phyloP scores from a whole-genome alignment of 805 yeast species.

The Candida gorgasii region DNA sequence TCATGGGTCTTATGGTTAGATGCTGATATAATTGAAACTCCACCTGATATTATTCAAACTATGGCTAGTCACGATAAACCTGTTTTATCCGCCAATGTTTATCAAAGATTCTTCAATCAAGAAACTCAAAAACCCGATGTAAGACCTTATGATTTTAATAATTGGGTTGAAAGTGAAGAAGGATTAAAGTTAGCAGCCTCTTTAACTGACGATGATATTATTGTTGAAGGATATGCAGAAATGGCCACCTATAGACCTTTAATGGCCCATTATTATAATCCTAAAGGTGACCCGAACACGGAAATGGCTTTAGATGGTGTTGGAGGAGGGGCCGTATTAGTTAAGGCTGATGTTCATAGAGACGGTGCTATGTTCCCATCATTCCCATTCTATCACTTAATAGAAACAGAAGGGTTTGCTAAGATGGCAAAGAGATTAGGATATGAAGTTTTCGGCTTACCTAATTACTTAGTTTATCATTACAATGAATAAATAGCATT shows the following conservation, averaged over 20 bases:
- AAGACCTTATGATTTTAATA: slow-evolving; percentile 93
- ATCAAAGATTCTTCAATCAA: slow-evolving; percentile 72
- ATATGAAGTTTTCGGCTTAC: slow-evolving; percentile 88
- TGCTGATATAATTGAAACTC: slow-evolving; percentile 90
- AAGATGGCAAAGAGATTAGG: slow-evolving; percentile 95
- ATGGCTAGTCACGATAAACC: slow-evolving; percentile 83
- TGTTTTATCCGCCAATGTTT: slow-evolving; percentile 89
- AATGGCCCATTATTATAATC: slow-evolving; percentile 86
- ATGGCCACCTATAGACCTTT: slow-evolving; percentile 91
- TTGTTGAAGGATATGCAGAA: slow-evolving; percentile 93
- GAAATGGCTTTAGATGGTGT: slow-evolving; percentile 94
- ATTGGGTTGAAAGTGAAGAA: slow-evolving; percentile 87
- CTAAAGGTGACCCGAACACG: slow-evolving; percentile 57
- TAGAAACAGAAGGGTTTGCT: slow-evolving; percentile 98
- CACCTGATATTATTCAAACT: slow-evolving; percentile 80
- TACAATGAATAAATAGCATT: slow-evolving; percentile 57
- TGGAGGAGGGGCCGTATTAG: slow-evolving; percentile 96
- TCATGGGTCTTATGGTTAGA: slow-evolving; percentile 98
- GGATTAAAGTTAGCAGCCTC: slow-evolving; percentile 73
- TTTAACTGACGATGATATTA: slow-evolving; percentile 84
- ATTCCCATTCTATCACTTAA: slow-evolving; percentile 94
- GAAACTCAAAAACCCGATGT: slow-evolving; percentile 54
- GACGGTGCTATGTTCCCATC: slow-evolving; percentile 99
- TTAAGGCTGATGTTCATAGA: slow-evolving; percentile 95
- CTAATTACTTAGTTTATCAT: slow-evolving; percentile 91